Base-by-base conservation (phyloP, 495 filamentous ascomycete species). In the Podospora pseudopauciseta region DNA sequence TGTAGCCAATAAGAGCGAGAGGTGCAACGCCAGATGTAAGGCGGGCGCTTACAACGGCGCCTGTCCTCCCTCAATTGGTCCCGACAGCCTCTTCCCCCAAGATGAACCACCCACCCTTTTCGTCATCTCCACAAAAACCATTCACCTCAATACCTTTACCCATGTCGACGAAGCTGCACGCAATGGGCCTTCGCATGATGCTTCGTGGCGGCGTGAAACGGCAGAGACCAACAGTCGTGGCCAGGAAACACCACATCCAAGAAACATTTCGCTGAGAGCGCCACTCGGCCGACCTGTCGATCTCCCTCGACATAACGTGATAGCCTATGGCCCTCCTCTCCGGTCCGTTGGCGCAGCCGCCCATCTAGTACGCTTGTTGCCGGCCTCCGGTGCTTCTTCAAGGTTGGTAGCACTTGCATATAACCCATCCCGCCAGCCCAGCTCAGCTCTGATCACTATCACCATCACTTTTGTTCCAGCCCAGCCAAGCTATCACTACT, bases 41-140 rank as follows among this genome's bases (percentile, higher is more conserved):
- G 64, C 70, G 71, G 76, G 76, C 76, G 76, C 76, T 78, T 78
- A 78, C 59, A 63, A 44, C 49, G 71, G 70, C 68, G 73, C 67
- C 62, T 73, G 67, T 60, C 66, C 65, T 32, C 63, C 61, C 18
- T 68, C 70, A 59, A 77, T 75, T 76, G 76, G 76, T 66, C 59
- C 18, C 44, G 20, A 68, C 20, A 65, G 28, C 26, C 23, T 49
- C 59, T 67, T 63, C 64, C 6, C 13, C 11, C 26, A 65, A 69
- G 64, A 73, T 67, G 65, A 71, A 59, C 71, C 65, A 73, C 32
- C 32, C 39, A 61, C 64, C 60, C 19, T 58, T 56, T 60, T 55
- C 54, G 49, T 44, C 61, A 65, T 30, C 54, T 58, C 34, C 67
- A 34, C 23, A 30, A 44, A 30, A 30, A 15, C 28, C n/a, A 65